Evolutionary conservation across 805 yeast species (phyloP).

Genomic region (Yamadazyma laniorum): DNA sequence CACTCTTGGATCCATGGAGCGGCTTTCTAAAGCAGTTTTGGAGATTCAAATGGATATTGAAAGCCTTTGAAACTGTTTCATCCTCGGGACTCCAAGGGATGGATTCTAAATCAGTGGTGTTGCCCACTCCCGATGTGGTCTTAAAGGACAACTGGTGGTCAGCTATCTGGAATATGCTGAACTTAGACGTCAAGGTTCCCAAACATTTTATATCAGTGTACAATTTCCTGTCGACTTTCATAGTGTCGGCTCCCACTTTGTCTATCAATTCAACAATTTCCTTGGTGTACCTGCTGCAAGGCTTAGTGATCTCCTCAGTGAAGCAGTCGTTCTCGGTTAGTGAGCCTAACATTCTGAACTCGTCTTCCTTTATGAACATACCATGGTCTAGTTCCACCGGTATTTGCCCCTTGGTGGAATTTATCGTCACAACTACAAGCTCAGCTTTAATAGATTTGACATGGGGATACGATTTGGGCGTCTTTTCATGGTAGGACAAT

Average conservation of each 20-base stretch:
- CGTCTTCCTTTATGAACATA: conserved; percentile 35
- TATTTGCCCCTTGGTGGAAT: conserved; percentile 33
- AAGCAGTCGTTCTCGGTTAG: conserved; percentile 28
- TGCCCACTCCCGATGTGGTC: conserved; percentile 17
- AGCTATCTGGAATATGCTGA: conserved; percentile 24
- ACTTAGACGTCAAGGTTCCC: conserved; percentile 34
- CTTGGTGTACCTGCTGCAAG: conserved; percentile 23
- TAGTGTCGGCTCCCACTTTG: conserved; percentile 32
- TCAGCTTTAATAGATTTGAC: conserved; percentile 34
- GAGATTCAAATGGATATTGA: conserved; percentile 29
- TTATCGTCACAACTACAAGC: conserved; percentile 33
- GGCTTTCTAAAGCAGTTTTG: conserved; percentile 30
- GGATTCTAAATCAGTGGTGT: conserved; percentile 19
- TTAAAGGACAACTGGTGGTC: conserved; percentile 1
- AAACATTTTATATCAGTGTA: conserved; percentile 36
- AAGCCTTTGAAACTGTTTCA: conserved; percentile 21
- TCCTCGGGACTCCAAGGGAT: conserved; percentile 31
- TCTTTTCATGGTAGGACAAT: conserved; percentile 19
- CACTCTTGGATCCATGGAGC: conserved; percentile 14
- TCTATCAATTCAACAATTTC: conserved; percentile 28
- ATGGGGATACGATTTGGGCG: conserved; percentile 25
- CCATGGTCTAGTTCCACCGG: conserved; percentile 43
- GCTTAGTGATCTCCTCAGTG: conserved; percentile 31
- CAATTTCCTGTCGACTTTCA: conserved; percentile 34
- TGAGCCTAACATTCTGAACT: conserved; percentile 23